phyloP scores from a whole-genome alignment of 257 asterid species.

The Lycium barbarum region DNA sequence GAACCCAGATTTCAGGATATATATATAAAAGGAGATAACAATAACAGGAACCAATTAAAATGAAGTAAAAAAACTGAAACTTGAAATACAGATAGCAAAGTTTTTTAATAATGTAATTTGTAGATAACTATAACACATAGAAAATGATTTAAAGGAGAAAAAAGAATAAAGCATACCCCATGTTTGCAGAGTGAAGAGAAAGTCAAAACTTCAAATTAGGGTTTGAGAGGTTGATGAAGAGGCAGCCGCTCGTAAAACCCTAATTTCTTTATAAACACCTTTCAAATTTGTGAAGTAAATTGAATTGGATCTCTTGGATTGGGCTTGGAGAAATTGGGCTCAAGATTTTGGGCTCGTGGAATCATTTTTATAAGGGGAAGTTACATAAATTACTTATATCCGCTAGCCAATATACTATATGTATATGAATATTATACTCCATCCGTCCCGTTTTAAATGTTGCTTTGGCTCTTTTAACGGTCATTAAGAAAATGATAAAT shows the following conservation, averaged over 20 bases:
- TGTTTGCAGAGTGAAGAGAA: slow-evolving; percentile 18
- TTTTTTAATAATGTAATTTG: background rate
- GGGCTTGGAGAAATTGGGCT: background rate
- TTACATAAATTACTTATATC: too few relatives aligned
- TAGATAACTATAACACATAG: background rate
- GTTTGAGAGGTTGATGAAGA: slow-evolving; percentile 7
- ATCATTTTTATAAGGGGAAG: background rate
- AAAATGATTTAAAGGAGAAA: background rate
- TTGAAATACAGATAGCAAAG: background rate
- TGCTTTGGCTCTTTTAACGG: too few relatives aligned
- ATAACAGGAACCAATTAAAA: background rate
- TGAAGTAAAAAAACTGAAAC: background rate
- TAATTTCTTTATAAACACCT: background rate
- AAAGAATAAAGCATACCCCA: background rate
- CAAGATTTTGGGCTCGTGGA: background rate
- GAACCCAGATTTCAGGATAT: background rate
- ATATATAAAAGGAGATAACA: background rate
- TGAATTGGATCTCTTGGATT: background rate
- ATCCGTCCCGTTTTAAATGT: too few relatives aligned
- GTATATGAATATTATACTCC: too few relatives aligned
- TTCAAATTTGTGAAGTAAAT: too few relatives aligned
- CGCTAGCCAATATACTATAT: too few relatives aligned
- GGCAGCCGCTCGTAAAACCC: background rate
- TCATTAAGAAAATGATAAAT: too few relatives aligned
- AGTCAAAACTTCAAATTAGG: slow-evolving; percentile 7